phyloP scores from a whole-genome alignment of 2,329 filamentous ascomycete species.

The Phialemoniopsis sp. region DNA sequence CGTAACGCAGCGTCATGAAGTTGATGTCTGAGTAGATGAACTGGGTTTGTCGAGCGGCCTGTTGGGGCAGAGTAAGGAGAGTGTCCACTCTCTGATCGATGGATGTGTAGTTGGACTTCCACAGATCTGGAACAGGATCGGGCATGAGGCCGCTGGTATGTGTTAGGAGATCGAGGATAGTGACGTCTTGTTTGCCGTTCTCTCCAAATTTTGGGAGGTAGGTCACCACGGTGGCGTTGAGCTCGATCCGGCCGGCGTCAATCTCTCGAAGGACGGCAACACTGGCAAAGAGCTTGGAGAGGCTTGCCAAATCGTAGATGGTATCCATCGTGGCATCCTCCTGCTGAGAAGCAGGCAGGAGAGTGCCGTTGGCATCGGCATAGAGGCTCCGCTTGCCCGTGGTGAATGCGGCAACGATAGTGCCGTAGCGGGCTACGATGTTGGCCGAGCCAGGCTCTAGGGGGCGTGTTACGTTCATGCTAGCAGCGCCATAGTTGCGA shows the following conservation, averaged over 20 bases:
- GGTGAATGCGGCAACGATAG: conserved; percentile 19
- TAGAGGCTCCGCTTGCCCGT: conserved; percentile 18
- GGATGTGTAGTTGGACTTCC: conserved; percentile 14
- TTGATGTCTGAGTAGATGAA: conserved; percentile 28
- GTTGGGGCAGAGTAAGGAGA: conserved; percentile 16
- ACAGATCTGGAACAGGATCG: conserved; percentile 19
- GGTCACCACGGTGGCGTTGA: conserved; percentile 20
- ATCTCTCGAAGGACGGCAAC: conserved; percentile 23
- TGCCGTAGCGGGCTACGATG: conserved; percentile 13
- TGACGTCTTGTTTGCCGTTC: conserved; percentile 26
- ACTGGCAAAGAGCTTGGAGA: conserved; percentile 30
- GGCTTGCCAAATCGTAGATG: conserved; percentile 31
- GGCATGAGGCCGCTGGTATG: conserved; percentile 26
- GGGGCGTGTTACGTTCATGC: conserved; percentile 10
- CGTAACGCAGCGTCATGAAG: conserved; percentile 23
- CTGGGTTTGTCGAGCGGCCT: conserved; percentile 16
- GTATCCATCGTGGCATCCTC: conserved; percentile 23
- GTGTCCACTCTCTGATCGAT: conserved; percentile 17
- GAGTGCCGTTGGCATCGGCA: conserved; percentile 15
- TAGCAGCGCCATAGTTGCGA: conserved; percentile 3
- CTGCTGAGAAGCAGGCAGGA: conserved; percentile 15
- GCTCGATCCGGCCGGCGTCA: conserved; percentile 16
- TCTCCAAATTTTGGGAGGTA: conserved; percentile 23
- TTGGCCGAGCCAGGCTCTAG: conserved; percentile 17
- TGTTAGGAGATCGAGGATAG: conserved; percentile 23